Conservation (phyloP, 805 yeast species). For the Suhomyces emberorum region DNA sequence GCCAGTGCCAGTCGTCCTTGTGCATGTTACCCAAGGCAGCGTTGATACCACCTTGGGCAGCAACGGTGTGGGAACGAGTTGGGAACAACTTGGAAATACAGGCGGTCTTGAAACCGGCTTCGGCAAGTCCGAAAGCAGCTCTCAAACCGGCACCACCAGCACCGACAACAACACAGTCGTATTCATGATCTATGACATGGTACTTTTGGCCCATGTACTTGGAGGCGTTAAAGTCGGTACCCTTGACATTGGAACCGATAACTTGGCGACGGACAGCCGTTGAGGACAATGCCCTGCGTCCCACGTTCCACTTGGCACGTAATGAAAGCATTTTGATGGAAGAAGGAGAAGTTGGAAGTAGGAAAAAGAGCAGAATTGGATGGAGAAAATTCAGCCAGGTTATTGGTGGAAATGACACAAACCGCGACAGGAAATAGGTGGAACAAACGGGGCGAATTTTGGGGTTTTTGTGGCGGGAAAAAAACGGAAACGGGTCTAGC, state of each 20-base stretch:
- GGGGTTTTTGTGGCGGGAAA: background rate
- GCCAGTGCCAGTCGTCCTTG: conserved; percentile 99
- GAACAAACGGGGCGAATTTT: background rate
- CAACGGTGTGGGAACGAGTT: conserved; percentile 97
- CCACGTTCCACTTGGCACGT: conserved; percentile 3
- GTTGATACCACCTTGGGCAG: conserved; percentile 99
- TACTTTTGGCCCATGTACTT: conserved; percentile 60
- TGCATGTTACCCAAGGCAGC: conserved; percentile 99
- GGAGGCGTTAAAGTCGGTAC: conserved; percentile 38
- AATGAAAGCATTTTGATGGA: conserved; percentile 11
- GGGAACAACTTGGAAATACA: conserved; percentile 97
- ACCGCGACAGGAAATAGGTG: no score
- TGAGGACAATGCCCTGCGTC: conserved; percentile 26
- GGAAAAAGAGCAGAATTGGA: background rate
- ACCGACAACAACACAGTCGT: conserved; percentile 96
- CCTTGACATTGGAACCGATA: conserved; percentile 37
- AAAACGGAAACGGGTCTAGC: no score
- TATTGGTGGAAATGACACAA: background rate
- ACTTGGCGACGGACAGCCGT: conserved; percentile 29
- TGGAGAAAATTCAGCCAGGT: background rate
- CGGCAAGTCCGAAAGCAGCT: conserved; percentile 97
- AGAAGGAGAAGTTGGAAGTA: background rate
- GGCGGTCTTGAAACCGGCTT: conserved; percentile 96
- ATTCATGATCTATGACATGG: conserved; percentile 94
- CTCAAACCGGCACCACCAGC: conserved; percentile 99